Conservation (phyloP, 768 basidiomycete species). For the Russula ochroleuca region DNA sequence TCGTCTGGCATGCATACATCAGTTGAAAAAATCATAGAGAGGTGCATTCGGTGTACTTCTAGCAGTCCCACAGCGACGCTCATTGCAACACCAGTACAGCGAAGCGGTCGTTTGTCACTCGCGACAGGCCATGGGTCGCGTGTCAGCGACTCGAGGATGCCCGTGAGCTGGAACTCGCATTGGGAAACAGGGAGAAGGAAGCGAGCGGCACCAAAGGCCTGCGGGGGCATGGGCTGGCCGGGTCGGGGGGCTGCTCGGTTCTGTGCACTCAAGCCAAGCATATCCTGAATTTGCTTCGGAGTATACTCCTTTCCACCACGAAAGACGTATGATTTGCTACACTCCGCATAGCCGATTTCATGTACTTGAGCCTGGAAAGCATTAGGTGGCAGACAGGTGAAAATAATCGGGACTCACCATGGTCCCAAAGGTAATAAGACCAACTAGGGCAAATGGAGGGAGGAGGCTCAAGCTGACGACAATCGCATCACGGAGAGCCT, state of each 20-base stretch:
- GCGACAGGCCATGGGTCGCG: conserved; percentile 98
- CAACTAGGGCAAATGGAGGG: conserved; percentile 91
- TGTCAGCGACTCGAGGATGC: conserved; percentile 79
- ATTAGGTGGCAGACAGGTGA: background rate
- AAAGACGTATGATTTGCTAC: conserved; percentile 98
- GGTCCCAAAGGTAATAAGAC: conserved; percentile 93
- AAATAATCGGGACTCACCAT: conserved; percentile 57
- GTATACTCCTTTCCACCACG: conserved; percentile 95
- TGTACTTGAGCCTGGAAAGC: conserved; percentile 87
- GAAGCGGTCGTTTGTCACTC: conserved; percentile 84
- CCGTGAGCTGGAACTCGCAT: conserved; percentile 94
- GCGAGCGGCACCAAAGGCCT: conserved; percentile 78
- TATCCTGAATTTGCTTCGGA: conserved; percentile 96
- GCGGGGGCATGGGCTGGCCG: conserved; percentile 75
- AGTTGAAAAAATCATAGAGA: background rate
- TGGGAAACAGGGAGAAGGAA: conserved; percentile 91
- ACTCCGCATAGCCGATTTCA: conserved; percentile 94
- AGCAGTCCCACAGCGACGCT: conserved; percentile 90
- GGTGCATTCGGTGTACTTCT: conserved; percentile 49
- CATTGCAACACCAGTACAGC: conserved; percentile 93
- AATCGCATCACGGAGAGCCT: conserved; percentile 90
- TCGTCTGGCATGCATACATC: conserved; percentile 44
- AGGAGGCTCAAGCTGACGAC: conserved; percentile 90
- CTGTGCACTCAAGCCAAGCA: conserved; percentile 83
- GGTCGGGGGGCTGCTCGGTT: conserved; percentile 82